These are phyloP conservation scores for Escallonia rubra DNA, from an alignment of 129 eudicot species.

Conservation along the genomic window DNA sequence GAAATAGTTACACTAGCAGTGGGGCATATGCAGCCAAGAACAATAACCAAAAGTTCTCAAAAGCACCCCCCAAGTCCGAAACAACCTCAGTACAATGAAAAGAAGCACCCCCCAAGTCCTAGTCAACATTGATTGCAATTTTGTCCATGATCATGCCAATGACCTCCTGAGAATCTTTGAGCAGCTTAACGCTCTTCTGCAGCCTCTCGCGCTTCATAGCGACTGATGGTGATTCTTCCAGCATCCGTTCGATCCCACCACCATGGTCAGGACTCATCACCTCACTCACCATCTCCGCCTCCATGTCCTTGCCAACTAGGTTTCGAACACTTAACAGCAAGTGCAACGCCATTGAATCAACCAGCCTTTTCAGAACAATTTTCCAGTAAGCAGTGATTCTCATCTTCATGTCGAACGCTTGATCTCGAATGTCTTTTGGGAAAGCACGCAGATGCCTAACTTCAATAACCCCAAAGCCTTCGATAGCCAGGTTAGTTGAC, in stretches of 20 bases:
- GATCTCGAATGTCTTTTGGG: background rate
- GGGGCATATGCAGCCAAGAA: too few relatives aligned
- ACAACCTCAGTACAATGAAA: too few relatives aligned
- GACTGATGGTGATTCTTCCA: background rate
- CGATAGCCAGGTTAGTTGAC: background rate
- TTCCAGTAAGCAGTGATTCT: background rate
- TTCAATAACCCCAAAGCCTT: conserved; percentile 12
- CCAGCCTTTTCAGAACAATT: background rate
- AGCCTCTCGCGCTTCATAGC: background rate
- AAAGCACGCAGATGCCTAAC: conserved; percentile 8
- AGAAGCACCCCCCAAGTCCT: background rate
- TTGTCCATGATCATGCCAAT: background rate
- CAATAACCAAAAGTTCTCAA: too few relatives aligned
- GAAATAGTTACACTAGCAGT: too few relatives aligned
- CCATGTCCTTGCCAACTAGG: background rate
- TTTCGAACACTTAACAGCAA: background rate
- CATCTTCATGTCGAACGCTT: background rate
- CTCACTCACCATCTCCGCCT: background rate
- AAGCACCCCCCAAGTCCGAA: too few relatives aligned
- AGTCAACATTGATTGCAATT: background rate
- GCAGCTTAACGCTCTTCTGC: background rate
- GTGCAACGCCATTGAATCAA: background rate
- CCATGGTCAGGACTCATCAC: background rate
- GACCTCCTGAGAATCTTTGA: background rate
- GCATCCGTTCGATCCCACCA: background rate